phyloP scores from a whole-genome alignment of 768 basidiomycete species.

The Pleurotus sapidus region DNA sequence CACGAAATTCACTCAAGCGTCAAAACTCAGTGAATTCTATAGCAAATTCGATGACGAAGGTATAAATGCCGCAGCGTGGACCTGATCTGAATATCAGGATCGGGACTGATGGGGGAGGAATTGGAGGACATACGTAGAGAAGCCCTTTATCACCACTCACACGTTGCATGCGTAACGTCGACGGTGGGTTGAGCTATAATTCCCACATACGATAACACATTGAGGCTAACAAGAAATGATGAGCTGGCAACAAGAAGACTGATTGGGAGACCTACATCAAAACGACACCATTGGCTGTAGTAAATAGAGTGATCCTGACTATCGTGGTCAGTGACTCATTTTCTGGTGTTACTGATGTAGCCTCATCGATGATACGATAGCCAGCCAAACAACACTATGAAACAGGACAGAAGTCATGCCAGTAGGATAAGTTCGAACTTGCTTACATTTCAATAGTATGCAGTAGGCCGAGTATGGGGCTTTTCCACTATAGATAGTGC shows the following conservation, averaged over 20 bases:
- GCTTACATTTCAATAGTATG: not conserved
- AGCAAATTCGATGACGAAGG: not conserved
- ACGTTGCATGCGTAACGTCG: not conserved
- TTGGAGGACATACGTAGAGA: too few species aligned
- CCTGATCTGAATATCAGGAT: too few species aligned
- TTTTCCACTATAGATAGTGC: not conserved
- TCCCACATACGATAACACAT: not conserved
- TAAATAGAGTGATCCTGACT: not conserved
- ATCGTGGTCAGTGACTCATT: not conserved
- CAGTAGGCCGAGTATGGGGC: not conserved
- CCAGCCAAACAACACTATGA: not conserved
- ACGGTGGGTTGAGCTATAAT: not conserved
- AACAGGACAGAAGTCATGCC: not conserved
- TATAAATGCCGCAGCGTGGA: not conserved
- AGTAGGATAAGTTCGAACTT: not conserved
- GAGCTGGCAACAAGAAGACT: too few species aligned
- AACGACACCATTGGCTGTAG: not conserved
- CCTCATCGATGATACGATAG: not conserved
- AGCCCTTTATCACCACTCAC: too few species aligned
- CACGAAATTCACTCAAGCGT: too few species aligned
- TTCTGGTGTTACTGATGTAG: not conserved
- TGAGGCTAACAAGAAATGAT: not conserved
- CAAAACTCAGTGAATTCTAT: conserved; percentile 14
- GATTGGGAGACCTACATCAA: not conserved
- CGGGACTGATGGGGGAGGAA: too few species aligned